These are phyloP conservation scores for Helianthus tuberosus DNA, from an alignment of 129 eudicot genomes.

Conservation along the genomic window DNA sequence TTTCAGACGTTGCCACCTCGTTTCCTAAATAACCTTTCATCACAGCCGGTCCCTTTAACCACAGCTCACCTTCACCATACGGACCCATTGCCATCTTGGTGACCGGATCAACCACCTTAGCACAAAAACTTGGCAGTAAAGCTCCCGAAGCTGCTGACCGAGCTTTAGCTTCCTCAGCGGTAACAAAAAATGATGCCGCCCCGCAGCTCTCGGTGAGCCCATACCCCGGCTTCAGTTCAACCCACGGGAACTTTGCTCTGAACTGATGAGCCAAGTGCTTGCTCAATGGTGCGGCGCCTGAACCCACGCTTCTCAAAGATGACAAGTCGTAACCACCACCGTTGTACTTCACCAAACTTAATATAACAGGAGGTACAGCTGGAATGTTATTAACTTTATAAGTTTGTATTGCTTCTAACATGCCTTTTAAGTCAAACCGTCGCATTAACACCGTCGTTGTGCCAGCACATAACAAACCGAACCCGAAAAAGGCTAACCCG, in stretches of 20 bases:
- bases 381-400: slow-evolving; percentile 55
- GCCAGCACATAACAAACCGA: slow-evolving; percentile 58
- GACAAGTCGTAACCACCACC: slow-evolving; percentile 50
- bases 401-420: slow-evolving; percentile 70
- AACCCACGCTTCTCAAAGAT: slow-evolving; percentile 53
- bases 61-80: slow-evolving; percentile 62
- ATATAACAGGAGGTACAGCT: slow-evolving; percentile 81
- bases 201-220: slow-evolving; percentile 77
- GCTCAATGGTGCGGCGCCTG: slow-evolving; percentile 79
- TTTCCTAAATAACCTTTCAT: slow-evolving; percentile 77
- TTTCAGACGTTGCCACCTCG: slow-evolving; percentile 57
- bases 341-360: slow-evolving; percentile 52
- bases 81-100: slow-evolving; percentile 50
- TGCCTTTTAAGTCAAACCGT: slow-evolving; percentile 55
- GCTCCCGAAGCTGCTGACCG: slow-evolving; percentile 57
- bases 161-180: slow-evolving; percentile 49
- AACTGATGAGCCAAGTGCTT: slow-evolving; percentile 51
- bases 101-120: slow-evolving; percentile 66
- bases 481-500: slow-evolving; percentile 60
- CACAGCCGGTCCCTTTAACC: slow-evolving; percentile 67
- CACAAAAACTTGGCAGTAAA: slow-evolving; percentile 61
- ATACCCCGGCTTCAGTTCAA: slow-evolving; percentile 72
- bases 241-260: slow-evolving; percentile 64
- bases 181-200: slow-evolving; percentile 49
- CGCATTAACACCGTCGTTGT: slow-evolving; percentile 58